These are phyloP conservation scores for Arthrobotrys conoides DNA, from an alignment of 2,329 filamentous ascomycete genomes.

Conservation along the genomic window DNA sequence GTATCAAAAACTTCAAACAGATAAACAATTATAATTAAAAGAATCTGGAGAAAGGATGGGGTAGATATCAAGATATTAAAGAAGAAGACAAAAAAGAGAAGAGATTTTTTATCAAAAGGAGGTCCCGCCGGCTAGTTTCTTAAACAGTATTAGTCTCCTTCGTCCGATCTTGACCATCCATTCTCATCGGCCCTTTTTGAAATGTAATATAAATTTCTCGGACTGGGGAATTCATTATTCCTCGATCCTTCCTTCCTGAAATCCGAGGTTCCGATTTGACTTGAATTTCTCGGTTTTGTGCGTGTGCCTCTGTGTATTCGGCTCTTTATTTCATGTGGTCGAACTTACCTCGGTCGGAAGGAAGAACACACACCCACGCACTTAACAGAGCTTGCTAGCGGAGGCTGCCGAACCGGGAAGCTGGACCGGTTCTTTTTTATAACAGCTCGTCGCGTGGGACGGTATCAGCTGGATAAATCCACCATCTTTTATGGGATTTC, in stretches of 20 bases:
- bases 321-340: constrained; percentile 59
- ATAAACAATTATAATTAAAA: neutral
- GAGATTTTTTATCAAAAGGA: neutral
- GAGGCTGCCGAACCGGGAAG: constrained; percentile 58
- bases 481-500: constrained; percentile 29
- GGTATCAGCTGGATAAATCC: constrained; percentile 56
- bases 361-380: too few relatives aligned
- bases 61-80: constrained; percentile 39
- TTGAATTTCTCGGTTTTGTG: constrained; percentile 16
- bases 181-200: constrained; percentile 24
- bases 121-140: constrained; percentile 38
- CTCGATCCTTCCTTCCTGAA: constrained; percentile 57
- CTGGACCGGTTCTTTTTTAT: constrained; percentile 6
- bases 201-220: neutral
- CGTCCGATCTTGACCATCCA: constrained; percentile 53
- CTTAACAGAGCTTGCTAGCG: neutral
- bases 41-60: constrained; percentile 26
- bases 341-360: constrained; percentile 61
- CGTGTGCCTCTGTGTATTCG: neutral
- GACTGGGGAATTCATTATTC: too few relatives aligned
- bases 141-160: constrained; percentile 33
- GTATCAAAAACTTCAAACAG: neutral
- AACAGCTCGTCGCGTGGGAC: constrained; percentile 11
- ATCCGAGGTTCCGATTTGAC: constrained; percentile 41
- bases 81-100: neutral